These are phyloP conservation scores for Musa balbisiana DNA, from an alignment of 202 grass and related monocot genomes.

Conservation along the genomic window DNA sequence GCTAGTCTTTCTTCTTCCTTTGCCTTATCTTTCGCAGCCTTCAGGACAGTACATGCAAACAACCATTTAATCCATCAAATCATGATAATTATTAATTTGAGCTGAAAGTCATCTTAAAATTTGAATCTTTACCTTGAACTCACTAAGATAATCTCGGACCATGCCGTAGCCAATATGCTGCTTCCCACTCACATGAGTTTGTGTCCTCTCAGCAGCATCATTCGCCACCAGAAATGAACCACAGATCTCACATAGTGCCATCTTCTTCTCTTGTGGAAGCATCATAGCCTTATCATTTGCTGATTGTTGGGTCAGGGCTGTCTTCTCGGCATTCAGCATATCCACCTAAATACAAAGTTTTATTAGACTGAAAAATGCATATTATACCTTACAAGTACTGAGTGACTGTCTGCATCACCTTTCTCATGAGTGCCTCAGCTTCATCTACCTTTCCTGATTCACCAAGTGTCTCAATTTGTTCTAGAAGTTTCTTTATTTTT, in stretches of 20 bases:
- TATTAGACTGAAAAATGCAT: not conserved
- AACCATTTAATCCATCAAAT: conserved; percentile 15
- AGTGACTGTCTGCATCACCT: conserved; percentile 26
- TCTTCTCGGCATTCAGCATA: conserved; percentile 67
- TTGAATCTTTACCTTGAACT: conserved; percentile 55
- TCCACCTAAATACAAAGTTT: conserved; percentile 43
- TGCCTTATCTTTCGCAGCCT: conserved; percentile 45
- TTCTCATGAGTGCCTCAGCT: conserved; percentile 88
- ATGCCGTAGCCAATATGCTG: conserved; percentile 88
- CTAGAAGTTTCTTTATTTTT: conserved; percentile 76
- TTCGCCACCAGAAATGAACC: conserved; percentile 84
- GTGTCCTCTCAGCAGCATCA: conserved; percentile 79
- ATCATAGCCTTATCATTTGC: conserved; percentile 54
- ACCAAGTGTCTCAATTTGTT: conserved; percentile 82
- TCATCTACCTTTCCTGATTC: conserved; percentile 88
- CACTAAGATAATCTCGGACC: conserved; percentile 69
- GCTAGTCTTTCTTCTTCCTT: conserved; percentile 67
- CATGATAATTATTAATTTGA: not conserved
- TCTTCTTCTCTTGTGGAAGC: conserved; percentile 82
- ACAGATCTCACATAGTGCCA: conserved; percentile 85
- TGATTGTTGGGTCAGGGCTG: conserved; percentile 49
- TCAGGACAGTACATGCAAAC: conserved; percentile 9
- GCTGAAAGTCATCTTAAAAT: conserved; percentile 5
- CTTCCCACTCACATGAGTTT: conserved; percentile 78
- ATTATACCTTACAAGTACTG: not conserved